Evolutionary conservation across 768 basidiomycete species (phyloP).

Genomic region (Termitomyces sp.): DNA sequence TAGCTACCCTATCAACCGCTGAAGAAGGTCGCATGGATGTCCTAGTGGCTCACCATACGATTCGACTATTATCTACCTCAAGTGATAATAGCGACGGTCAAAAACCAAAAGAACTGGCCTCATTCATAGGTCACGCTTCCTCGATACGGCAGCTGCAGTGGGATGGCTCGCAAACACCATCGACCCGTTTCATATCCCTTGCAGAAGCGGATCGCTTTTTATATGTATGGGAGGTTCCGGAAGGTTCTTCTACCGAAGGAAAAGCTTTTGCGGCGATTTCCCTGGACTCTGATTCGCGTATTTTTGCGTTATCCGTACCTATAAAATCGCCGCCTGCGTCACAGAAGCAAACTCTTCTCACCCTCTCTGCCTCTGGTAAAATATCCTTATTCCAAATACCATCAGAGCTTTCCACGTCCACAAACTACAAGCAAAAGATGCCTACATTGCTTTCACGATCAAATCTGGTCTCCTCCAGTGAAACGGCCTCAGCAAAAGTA

Average conservation of each 20-base stretch:
- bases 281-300: conserved; percentile 58
- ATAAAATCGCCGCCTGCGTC: conserved; percentile 16
- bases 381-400: conserved; percentile 54
- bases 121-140: conserved; percentile 65
- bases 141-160: conserved; percentile 46
- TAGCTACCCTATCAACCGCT: conserved; percentile 36
- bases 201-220: conserved; percentile 61
- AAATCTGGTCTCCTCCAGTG: conserved; percentile 35
- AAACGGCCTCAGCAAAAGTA: conserved; percentile 32
- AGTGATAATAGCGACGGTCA: conserved; percentile 22
- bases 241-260: conserved; percentile 35
- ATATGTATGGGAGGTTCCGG: conserved; percentile 54
- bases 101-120: conserved; percentile 40
- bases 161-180: conserved; percentile 34
- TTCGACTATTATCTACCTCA: conserved; percentile 43
- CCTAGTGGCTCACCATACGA: conserved; percentile 56
- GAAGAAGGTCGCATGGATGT: conserved; percentile 38
- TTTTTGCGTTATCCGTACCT: conserved; percentile 30
- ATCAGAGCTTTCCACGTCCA: conserved; percentile 32
- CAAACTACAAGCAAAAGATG: conserved; percentile 38
- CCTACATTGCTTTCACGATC: conserved; percentile 49
- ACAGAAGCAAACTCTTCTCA: conserved; percentile 37
- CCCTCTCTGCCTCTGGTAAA: conserved; percentile 55
- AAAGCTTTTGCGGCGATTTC: conserved; percentile 55
- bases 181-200: conserved; percentile 49